phyloP scores from a whole-genome alignment of 768 basidiomycete genomes.

The Tulasnella sp. region DNA sequence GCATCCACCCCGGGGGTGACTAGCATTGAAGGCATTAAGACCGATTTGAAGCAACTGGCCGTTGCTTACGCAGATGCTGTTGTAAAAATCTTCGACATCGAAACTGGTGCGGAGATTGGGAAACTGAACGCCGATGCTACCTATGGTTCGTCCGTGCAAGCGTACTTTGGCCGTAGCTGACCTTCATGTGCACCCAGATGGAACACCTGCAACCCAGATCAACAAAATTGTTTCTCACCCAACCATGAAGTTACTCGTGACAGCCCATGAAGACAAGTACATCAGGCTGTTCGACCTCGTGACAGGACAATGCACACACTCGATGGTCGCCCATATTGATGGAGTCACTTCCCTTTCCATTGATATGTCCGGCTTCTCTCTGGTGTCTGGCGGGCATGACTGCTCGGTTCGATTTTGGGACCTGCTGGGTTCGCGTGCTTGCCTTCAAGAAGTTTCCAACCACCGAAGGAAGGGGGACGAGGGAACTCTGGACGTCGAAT shows the following conservation, averaged over 20 bases:
- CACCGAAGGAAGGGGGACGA: conserved; percentile 86
- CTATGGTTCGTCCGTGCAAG: conserved; percentile 36
- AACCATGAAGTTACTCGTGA: conserved; percentile 74
- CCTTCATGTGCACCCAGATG: conserved; percentile 36
- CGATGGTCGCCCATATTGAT: conserved; percentile 83
- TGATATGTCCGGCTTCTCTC: conserved; percentile 71
- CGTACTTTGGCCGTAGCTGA: conserved; percentile 25
- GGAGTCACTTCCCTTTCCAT: conserved; percentile 85
- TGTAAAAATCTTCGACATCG: conserved; percentile 86
- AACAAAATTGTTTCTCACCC: conserved; percentile 85
- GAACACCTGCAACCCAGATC: conserved; percentile 62
- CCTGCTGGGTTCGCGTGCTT: conserved; percentile 61
- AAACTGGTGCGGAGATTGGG: conserved; percentile 62
- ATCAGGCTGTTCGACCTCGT: conserved; percentile 79
- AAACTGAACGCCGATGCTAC: conserved; percentile 23
- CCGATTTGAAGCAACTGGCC: conserved; percentile 73
- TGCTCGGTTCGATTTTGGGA: conserved; percentile 95
- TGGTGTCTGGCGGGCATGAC: conserved; percentile 87
- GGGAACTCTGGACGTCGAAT: conserved; percentile 80
- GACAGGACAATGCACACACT: conserved; percentile 77
- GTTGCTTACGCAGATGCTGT: conserved; percentile 83
- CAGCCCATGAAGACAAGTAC: conserved; percentile 88
- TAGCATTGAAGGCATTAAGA: conserved; percentile 68
- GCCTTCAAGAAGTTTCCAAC: conserved; percentile 77
- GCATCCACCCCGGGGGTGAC: conserved; percentile 53